Evolutionary conservation across 1,284 basidiomycete genomes (phyloP), one percentile per base, ranked within the genome.

Genomic region (Leccinum pallidistipes): DNA sequence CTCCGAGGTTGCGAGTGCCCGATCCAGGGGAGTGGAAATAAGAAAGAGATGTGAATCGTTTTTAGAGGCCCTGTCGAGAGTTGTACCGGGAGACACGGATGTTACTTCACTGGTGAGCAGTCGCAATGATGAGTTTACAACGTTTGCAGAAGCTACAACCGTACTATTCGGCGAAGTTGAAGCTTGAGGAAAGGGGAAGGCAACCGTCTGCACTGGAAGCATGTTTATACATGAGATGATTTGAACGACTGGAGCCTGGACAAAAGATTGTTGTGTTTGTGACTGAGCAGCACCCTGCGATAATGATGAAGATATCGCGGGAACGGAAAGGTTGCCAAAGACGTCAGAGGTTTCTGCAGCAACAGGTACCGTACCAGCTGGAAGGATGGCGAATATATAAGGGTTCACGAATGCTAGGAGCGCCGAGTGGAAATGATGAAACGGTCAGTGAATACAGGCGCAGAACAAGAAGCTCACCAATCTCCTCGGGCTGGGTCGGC

Each of bases 401-500:
- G 95, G 95, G 67, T 88, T 90, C 38, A 91, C 79, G 63, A 88
- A 92, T 1, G 87, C 94, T 92, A 60, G 49, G 40, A 7, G 34
- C 2, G 6, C 36, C 31, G 31, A 45, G 27, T 2, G 9, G 16
- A 43, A 32, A 59, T 11, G 6, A 53, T 27, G 5, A 0, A 38
- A 45, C 1, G 2, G 5, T 36, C 51, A 57, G 36, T 24, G 27
- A 32, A 11, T 2, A 57, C 10, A 32, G 8, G 56, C 1, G 5
- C 40, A 59, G 8, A 32, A 49, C 54, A 40, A 40, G 29, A 43
- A 57, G 60, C 81, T 68, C 65, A 90, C 91, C 83, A 55, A 92
- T 81, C 64, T 95, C 92, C 68, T 96, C 94, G 36, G 94, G 95
- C 45, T 88, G 82, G 16, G 83, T 83, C 2, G 89, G 85, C 93